A percentile compares a stretch with the other conserved stretches of the same genome.
These are phyloP conservation scores for Keithomyces neogunnii DNA, from an alignment of 2,329 filamentous ascomycete species.

Conservation along the genomic window DNA sequence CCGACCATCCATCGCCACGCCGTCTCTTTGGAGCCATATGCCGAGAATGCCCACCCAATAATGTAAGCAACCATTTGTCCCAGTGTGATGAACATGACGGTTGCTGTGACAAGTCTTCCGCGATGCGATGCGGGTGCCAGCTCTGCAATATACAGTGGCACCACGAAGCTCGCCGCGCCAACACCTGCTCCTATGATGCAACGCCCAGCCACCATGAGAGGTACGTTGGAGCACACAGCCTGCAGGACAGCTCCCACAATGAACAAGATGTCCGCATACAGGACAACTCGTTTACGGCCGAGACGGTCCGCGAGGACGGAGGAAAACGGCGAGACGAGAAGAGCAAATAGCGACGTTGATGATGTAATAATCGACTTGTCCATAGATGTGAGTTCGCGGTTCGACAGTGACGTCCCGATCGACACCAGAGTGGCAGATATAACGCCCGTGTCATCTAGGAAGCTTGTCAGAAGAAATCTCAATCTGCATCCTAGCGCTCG, in stretches of 20 bases:
- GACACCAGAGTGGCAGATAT: constrained; percentile 62
- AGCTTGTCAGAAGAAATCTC: constrained; percentile 6
- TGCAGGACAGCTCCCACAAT: constrained; percentile 59
- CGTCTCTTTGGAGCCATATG: constrained; percentile 37
- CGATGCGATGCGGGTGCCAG: constrained; percentile 68
- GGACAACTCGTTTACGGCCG: constrained; percentile 54
- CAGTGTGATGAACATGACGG: constrained; percentile 74
- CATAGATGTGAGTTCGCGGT: constrained; percentile 47
- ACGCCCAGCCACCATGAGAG: constrained; percentile 58
- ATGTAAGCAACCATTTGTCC: constrained; percentile 87
- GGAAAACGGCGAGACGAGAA: constrained; percentile 54
- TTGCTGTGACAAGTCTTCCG: constrained; percentile 73
- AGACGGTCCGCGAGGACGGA: constrained; percentile 54
- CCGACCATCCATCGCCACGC: constrained; percentile 94
- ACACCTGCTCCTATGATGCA: constrained; percentile 64
- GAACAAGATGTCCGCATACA: constrained; percentile 60
- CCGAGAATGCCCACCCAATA: constrained; percentile 67
- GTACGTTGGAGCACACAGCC: constrained; percentile 48
- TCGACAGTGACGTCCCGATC: constrained; percentile 49
- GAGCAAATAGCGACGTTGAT: constrained; percentile 58
- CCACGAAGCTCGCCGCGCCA: constrained; percentile 71
- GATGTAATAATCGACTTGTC: constrained; percentile 66
- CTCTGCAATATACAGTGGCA: constrained; percentile 84
- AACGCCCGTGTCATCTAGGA: constrained; percentile 55
- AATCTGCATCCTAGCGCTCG: not conserved